Evolutionary conservation across 768 basidiomycete species (phyloP).

Genomic region (Chalciporus piperatus): DNA sequence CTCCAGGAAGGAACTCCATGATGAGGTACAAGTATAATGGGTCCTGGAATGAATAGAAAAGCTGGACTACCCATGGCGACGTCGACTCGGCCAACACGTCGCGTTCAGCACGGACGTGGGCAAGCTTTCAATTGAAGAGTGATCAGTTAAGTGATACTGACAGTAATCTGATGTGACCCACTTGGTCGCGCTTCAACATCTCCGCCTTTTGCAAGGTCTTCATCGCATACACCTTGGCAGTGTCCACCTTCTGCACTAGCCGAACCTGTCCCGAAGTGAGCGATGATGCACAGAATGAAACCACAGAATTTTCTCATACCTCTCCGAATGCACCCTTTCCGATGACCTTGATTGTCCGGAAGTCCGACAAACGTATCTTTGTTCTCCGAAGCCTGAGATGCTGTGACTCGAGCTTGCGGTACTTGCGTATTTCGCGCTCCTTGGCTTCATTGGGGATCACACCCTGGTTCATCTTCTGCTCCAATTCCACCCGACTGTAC

Average conservation of each 20-base stretch:
- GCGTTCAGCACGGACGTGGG: conserved; percentile 95
- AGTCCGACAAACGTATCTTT: conserved; percentile 89
- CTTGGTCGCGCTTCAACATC: conserved; percentile 99
- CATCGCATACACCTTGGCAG: conserved; percentile 99
- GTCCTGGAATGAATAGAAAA: conserved; percentile 99
- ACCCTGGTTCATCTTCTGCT: conserved; percentile 77
- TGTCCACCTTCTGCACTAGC: conserved; percentile 94
- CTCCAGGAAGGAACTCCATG: conserved; percentile 90
- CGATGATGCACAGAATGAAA: neutral
- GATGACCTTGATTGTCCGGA: conserved; percentile 96
- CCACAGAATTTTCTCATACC: conserved; percentile 42
- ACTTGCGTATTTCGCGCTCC: conserved; percentile 82
- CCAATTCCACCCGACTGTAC: conserved; percentile 81
- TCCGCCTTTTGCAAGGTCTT: conserved; percentile 97
- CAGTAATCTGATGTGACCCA: conserved; percentile 32
- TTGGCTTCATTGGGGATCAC: conserved; percentile 77
- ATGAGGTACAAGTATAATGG: conserved; percentile 93
- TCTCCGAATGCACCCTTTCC: conserved; percentile 99
- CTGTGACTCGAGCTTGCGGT: conserved; percentile 83
- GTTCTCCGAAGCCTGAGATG: conserved; percentile 91
- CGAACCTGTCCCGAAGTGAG: conserved; percentile 58
- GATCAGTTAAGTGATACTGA: conserved; percentile 1
- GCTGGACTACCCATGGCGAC: conserved; percentile 94
- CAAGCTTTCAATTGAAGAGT: conserved; percentile 55
- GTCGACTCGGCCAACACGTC: conserved; percentile 96